Evolutionary conservation across 164 flowering plant genomes (phyloP), one percentile per base, ranked within the genome.

Genomic region (Stephania cephalantha): DNA sequence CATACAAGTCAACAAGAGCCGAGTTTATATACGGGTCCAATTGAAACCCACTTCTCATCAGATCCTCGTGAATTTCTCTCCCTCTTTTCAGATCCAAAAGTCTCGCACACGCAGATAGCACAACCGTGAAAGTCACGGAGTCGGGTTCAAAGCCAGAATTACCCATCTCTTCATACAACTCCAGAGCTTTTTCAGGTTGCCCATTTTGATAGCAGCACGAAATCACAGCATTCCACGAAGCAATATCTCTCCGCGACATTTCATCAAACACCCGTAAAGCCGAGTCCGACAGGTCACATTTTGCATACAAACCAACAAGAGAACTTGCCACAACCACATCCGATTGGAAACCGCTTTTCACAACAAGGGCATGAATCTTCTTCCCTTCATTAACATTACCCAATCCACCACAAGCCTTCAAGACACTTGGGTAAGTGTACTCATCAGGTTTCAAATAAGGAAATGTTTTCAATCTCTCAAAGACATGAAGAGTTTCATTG

Each of bases 1-100:
- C 92, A 82, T 92, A 92, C 95, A 81, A 72, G 64, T 81, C 81
- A 22, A 92, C 93, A 69, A 90, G 87, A 44, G 93, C 88, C 66
- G 91, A 85, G 63, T 83, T 68, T 71, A 90, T 78, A 80, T 80
- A 90, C 73, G 79, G 85, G 84, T 89, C 91, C 73, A 81, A 71
- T 46, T 76, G 76, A 72, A 86, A 68, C 75, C 88, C 88, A 15
- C 67, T 77, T 68, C 78, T 77, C 71, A 75, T 61, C 71, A 83
- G 61, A 9, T 84, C 88, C 77, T 55, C 69, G 68, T 89, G 93
- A 73, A 88, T 85, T 80, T 71, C 72, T 80, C 69, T 83, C 76
- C 97, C 93, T 74, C 80, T 86, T 42, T 84, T 87, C 82, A 90
- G 78, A 78, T 86, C 86, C 77, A 78, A 77, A 74, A 85, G 85